phyloP scores from a whole-genome alignment of 208 protist genomes.

The Wallacemonas sp. region DNA sequence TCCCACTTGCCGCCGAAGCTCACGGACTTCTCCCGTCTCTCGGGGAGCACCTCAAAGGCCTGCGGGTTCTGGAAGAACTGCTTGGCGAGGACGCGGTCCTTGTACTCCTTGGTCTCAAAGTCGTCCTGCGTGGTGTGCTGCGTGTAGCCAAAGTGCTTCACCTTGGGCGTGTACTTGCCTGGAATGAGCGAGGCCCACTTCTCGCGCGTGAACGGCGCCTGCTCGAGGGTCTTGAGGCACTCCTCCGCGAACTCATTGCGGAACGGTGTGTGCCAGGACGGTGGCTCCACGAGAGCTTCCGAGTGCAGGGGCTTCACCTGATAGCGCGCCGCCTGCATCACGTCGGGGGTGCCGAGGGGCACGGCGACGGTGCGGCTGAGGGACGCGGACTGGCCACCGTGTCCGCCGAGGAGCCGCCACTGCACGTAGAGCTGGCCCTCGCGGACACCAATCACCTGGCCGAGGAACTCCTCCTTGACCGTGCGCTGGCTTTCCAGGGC shows the following conservation, averaged over 20 bases:
- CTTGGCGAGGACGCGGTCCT: conserved; percentile 75
- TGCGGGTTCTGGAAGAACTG: conserved; percentile 89
- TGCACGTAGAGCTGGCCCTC: conserved; percentile 77
- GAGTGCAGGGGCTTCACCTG: conserved; percentile 35
- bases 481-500: conserved; percentile 54
- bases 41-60: conserved; percentile 84
- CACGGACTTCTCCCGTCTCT: conserved; percentile 65
- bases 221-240: conserved; percentile 62
- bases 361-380: conserved; percentile 78
- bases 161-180: conserved; percentile 88
- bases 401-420: conserved; percentile 55
- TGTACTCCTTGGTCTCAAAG: conserved; percentile 93
- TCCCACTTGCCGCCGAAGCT: conserved; percentile 83
- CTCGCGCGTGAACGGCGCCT: conserved; percentile 78
- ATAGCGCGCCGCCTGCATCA: conserved; percentile 41
- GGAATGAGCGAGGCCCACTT: conserved; percentile 75
- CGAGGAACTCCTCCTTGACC: conserved; percentile 66
- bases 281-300: conserved; percentile 65
- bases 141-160: conserved; percentile 85
- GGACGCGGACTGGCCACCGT: conserved; percentile 39
- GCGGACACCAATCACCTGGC: conserved; percentile 83
- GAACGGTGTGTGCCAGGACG: conserved; percentile 91
- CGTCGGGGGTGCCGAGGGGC: conserved; percentile 48
- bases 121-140: conserved; percentile 89
- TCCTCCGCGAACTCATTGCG: conserved; percentile 90